Evolutionary conservation across 2,329 filamentous ascomycete genomes (phyloP).

Genomic region (Dothistroma pini): DNA sequence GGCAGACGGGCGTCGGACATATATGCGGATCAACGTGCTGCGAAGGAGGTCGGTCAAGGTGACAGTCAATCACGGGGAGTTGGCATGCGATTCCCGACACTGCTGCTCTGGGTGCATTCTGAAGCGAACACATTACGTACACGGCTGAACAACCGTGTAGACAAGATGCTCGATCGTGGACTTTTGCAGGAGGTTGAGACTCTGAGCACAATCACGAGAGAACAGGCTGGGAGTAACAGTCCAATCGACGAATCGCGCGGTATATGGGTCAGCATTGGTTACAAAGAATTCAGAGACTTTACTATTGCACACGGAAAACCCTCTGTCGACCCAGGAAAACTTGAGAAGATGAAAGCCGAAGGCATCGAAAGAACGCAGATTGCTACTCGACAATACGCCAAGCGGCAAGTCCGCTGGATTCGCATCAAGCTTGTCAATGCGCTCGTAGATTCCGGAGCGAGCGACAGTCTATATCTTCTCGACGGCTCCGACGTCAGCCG

Average conservation of each 20-base stretch:
- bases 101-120: constrained; percentile 86
- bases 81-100: constrained; percentile 51
- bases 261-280: constrained; percentile 96
- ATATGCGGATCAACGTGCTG: constrained; percentile 67
- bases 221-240: constrained; percentile 43
- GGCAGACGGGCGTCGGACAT: constrained; percentile 79
- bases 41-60: constrained; percentile 18
- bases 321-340: constrained; percentile 37
- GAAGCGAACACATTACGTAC: constrained; percentile 63
- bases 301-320: constrained; percentile 40
- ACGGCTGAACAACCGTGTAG: constrained; percentile 72
- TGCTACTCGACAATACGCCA: constrained; percentile 84
- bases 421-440: constrained; percentile 73
- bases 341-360: constrained; percentile 54
- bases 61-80: neutral
- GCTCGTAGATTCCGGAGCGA: constrained; percentile 51
- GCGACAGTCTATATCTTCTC: constrained; percentile 64
- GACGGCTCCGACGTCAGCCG: constrained; percentile 67
- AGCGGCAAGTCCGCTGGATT: constrained; percentile 82
- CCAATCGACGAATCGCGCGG: constrained; percentile 70
- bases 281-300: constrained; percentile 82
- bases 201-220: constrained; percentile 49
- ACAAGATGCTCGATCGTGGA: constrained; percentile 72
- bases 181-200: constrained; percentile 59
- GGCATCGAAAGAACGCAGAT: constrained; percentile 74